Conservation (phyloP, 1,284 basidiomycete genomes). For the Pseudozyma pruni region DNA sequence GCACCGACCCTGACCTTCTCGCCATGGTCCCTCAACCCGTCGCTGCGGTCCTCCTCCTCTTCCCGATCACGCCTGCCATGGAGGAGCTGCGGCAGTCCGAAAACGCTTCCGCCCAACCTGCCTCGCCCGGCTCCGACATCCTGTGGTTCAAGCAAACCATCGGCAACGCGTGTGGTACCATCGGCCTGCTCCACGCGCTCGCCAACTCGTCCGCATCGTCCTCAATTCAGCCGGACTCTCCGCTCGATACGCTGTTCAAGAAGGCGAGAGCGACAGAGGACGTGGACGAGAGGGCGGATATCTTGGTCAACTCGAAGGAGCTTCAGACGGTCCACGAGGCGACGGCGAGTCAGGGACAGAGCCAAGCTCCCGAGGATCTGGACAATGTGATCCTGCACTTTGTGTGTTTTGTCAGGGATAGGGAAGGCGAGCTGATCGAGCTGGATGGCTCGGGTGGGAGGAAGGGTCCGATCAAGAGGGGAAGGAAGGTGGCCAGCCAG, state of each 20-base stretch:
- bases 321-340: conserved; percentile 54
- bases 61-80: conserved; percentile 69
- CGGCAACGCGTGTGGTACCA: conserved; percentile 68
- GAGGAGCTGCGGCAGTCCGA: conserved; percentile 45
- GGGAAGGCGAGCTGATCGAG: conserved; percentile 57
- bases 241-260: conserved; percentile 53
- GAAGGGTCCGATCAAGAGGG: conserved; percentile 58
- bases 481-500: conserved; percentile 34
- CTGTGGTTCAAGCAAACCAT: conserved; percentile 67
- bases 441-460: conserved; percentile 60
- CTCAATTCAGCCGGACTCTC: conserved; percentile 42
- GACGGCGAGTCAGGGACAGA: conserved; percentile 59
- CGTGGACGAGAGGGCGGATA: conserved; percentile 26
- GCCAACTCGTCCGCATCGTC: conserved; percentile 56
- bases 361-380: conserved; percentile 58
- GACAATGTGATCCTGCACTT: conserved; percentile 66
- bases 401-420: conserved; percentile 63
- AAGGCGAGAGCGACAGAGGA: conserved; percentile 39
- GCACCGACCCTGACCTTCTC: conserved; percentile 71
- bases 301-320: conserved; percentile 45
- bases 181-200: conserved; percentile 66
- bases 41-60: conserved; percentile 70
- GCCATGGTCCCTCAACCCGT: conserved; percentile 70
- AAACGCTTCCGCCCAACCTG: conserved; percentile 25
- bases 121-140: conserved; percentile 21